Evolutionary conservation across 257 asterid species (phyloP).

Genomic region (Nicotiana attenuata): DNA sequence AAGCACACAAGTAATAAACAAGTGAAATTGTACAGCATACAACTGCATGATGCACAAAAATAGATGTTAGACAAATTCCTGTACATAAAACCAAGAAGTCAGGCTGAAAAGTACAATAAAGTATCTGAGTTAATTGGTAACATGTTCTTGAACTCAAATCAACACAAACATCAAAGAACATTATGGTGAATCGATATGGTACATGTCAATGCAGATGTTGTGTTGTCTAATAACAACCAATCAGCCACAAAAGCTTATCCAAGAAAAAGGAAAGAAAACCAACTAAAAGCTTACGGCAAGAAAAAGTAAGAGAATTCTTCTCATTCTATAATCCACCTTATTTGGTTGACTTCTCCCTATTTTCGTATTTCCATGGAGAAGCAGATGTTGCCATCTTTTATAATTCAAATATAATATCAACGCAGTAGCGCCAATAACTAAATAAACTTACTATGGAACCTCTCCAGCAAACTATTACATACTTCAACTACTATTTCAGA

Average conservation of each 20-base stretch:
- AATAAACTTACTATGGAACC: neutral
- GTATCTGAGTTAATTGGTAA: neutral
- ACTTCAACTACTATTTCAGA: neutral
- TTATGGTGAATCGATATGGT: neutral
- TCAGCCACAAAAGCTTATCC: neutral
- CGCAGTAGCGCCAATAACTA: neutral
- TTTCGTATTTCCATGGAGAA: neutral
- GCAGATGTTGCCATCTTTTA: neutral
- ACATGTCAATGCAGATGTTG: neutral
- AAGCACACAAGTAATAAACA: conserved; percentile 80
- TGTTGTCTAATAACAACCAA: neutral
- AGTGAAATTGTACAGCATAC: conserved; percentile 87
- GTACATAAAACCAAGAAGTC: neutral
- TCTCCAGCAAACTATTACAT: neutral
- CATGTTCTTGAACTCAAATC: neutral
- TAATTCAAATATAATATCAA: neutral
- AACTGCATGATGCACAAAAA: conserved; percentile 47
- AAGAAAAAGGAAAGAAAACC: neutral
- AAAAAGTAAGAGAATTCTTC: neutral
- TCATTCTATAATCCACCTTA: neutral
- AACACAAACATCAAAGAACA: neutral
- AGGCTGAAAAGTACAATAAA: neutral
- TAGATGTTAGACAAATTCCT: conserved; percentile 5
- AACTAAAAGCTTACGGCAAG: neutral
- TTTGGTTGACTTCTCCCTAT: neutral